Percentiles rank a stretch among this genome's conserved stretches.
These are phyloP conservation scores for Calonectria pseudoturangicola DNA, from an alignment of 2,329 filamentous ascomycete species.

Conservation along the genomic window DNA sequence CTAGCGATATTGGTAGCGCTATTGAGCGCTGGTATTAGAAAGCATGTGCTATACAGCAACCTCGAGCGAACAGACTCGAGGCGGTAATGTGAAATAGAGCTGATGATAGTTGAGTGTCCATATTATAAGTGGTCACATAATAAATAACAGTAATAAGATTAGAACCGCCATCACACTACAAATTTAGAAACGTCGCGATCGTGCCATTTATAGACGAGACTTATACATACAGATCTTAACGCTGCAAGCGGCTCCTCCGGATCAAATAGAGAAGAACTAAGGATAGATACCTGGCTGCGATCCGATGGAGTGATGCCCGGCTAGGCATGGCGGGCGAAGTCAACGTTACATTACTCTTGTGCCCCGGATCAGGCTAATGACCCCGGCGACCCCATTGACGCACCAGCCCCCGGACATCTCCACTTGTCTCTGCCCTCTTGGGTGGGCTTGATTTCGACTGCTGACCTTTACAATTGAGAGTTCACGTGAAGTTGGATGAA, in stretches of 20 bases:
- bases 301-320: background rate
- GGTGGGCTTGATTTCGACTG: no score
- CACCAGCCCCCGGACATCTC: background rate
- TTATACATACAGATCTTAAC: background rate
- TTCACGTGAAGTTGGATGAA: no score
- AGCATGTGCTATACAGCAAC: conserved; percentile 1
- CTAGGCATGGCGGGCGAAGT: conserved; percentile 6
- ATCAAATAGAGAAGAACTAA: background rate
- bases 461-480: no score
- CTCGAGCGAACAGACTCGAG: conserved; percentile 19
- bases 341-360: conserved; percentile 8
- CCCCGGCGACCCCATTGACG: background rate
- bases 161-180: background rate
- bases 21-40: conserved; percentile 1
- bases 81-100: background rate
- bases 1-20: background rate
- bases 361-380: background rate
- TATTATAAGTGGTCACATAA: background rate
- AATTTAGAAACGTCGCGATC: background rate
- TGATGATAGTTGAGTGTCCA: background rate
- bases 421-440: background rate
- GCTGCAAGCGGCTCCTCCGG: background rate
- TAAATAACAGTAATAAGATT: background rate
- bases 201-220: background rate
- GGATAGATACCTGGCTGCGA: background rate